Base-by-base conservation (phyloP, 2,329 filamentous ascomycete species). In the Botrytis pseudocinerea region DNA sequence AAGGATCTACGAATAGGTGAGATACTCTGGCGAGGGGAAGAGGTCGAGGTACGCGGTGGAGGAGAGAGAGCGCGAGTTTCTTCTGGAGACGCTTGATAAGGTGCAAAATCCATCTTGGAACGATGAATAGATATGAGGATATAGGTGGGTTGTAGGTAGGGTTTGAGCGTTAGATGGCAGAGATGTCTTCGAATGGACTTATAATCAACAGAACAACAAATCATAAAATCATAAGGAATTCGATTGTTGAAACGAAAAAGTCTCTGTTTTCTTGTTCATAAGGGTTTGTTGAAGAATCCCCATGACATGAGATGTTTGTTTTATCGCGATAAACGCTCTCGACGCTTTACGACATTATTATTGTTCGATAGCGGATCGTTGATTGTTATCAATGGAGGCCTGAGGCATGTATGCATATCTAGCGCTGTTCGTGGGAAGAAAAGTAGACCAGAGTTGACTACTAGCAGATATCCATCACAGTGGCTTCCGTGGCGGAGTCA, bases 1-100 rank as follows among this genome's bases (percentile, higher is more conserved):
- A 79, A 83, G 81, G 78, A 85, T 83, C 76, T 81, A 83, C 87
- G 84, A 82, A 46, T 70, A 82, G 86, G 82, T 81, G 90, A 82
- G 85, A 90, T 83, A 81, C 92, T 88, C 68, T 80, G 78, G 57
- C 84, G 82, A 62, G 80, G 78, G 68, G 80, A 77, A 74, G 80
- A 76, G 70, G 77, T 77, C 1, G 60, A 66, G 9, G 46, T 71
- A n/a, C 70, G 70, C 8, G 77, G 79, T 18, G 90, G 87, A 70
- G 94, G 93, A 32, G 93, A 97, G 81, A 94, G 87, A 70, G 92
- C 90, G 79, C 95, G 93, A 77, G 90, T 89, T 78, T 92, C 88
- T 84, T 98, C 95, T 16, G 96, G 96, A 25, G 92, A 92, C 82
- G 95, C 95, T 85, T 98, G 96, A 84, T 98, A 99, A 54, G 96